Base-by-base conservation (phyloP, 2,329 filamentous ascomycete species). In the Grosmannia clavigera region DNA sequence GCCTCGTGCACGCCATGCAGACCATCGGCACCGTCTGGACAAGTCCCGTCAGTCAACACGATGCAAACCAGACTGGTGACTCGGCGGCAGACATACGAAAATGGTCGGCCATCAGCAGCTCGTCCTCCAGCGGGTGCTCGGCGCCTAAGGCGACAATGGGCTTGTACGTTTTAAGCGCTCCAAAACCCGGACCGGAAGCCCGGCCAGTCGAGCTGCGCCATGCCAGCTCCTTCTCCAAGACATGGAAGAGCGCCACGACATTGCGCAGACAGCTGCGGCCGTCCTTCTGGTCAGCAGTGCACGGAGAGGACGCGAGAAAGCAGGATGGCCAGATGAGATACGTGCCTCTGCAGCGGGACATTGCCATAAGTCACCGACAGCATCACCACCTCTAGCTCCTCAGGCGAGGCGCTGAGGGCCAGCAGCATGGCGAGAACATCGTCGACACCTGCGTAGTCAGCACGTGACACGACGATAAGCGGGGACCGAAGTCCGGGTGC, bases 361-460 rank as follows among this genome's bases (percentile, higher is more conserved):
- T 99, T 99, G 60, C 94, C 94, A 72, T 94, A 96, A 0, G 92
- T 96, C 62, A 96, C 81, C 1, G 91, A 95, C 60, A 99, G 79
- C 72, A 97, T 81, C 55, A 88, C 73, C 43, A 97, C 78, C 71
- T 97, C 90, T 27, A 97, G 78, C 69, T 97, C 92, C 66, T 95
- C 88, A 0, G 87, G 81, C 29, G 82, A 84, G 40, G 90, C 85
- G 58, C 90, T 87, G 62, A 97, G 82, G 4, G 94, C 92, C 57
- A 97, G 79, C 40, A 99, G 79, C 71, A 97, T 81, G 54, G 91
- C 92, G 63, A 97, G 79, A 59, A 94, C 80, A 79, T 99, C 94
- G 74, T 99, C 94, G 66, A 94, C 87, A 64, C 92, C 91, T 83
- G 19, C 29, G 2, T 16, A 4, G 46, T 58, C 12, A 48, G 16